Conservation (phyloP, 345 rosid species). For the Diplotaxis tenuifolia region DNA sequence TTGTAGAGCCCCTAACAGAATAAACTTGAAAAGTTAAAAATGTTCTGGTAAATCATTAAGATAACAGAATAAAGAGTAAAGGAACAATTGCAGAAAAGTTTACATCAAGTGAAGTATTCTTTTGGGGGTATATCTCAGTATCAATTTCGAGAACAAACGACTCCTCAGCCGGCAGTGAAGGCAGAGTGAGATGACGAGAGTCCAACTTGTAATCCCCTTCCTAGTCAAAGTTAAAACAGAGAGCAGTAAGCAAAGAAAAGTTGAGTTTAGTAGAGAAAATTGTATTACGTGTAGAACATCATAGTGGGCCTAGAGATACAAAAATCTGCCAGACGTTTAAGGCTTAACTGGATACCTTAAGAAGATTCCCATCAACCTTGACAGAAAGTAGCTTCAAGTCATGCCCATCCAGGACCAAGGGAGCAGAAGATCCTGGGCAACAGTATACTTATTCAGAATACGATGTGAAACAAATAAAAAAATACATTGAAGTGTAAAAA, state of each 20-base stretch:
- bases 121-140: slow-evolving; percentile 82
- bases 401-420: slow-evolving; percentile 80
- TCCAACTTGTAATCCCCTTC: slow-evolving; percentile 63
- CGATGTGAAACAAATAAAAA: not conserved
- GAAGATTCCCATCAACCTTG: slow-evolving; percentile 62
- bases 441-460: slow-evolving; percentile 17
- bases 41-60: not conserved
- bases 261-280: not conserved
- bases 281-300: not conserved
- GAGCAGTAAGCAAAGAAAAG: not conserved
- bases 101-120: slow-evolving; percentile 92
- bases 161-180: slow-evolving; percentile 60
- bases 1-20: slow-evolving; percentile 82
- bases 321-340: not conserved
- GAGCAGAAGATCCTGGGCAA: slow-evolving; percentile 61
- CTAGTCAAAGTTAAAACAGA: slow-evolving; percentile 36
- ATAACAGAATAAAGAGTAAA: not conserved
- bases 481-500: not conserved
- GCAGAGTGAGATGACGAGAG: slow-evolving; percentile 65
- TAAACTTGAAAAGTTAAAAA: not conserved
- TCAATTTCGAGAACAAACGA: slow-evolving; percentile 71
- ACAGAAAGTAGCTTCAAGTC: slow-evolving; percentile 73
- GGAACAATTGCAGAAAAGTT: not conserved
- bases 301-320: not conserved
- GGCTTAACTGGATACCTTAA: slow-evolving; percentile 52